Evolutionary conservation across 495 filamentous ascomycete species (phyloP), one percentile per base, ranked within the genome.

Genomic region (Podospora australis): DNA sequence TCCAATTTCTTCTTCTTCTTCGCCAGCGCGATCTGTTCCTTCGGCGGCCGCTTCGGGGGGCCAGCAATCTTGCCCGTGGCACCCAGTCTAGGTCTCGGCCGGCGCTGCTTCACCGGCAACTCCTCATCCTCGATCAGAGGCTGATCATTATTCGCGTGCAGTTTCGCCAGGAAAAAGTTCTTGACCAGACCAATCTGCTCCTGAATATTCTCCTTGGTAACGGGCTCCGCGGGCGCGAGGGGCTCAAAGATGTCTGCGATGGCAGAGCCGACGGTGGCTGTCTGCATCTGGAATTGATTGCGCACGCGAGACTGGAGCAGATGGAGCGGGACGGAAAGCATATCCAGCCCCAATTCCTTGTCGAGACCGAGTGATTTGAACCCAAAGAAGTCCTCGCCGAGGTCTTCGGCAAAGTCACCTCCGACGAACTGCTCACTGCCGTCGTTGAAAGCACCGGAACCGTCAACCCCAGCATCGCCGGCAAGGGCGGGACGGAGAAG

Each of bases 321-420:
- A 72, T 99, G 92, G 17, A 99, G 74, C 16, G 92, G 92, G 25
- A 99, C 92, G 28, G 86, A 90, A 36, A 96, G 76, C 38, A 84
- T 83, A 16, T 86, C 81, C 45, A 90, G 74, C 11, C 89, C 88
- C 60, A 96, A 82, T 60, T 98, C 92, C 48, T 79, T 82, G 58
- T 95, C 91, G 23, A 98, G 74, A 14, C 92, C 92, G 26, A 97
- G 76, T 53, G 95, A 91, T 64, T 90, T 91, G 78, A 99, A 96
- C 8, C 92, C 92, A 55, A 99, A 97, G 77, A 96, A 99, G 69
- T 99, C 92, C 67, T 96, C 92, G 49, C 88, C 90, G 24, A 97
- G 84, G 56, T 97, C 92, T 68, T 95, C 92, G 1, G 92, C 92
- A 63, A 96, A 99, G 60, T 97, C 91, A 42, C 92, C 92, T 29